Evolutionary conservation across 192 early-diverging fungal species (phyloP), one percentile per base, ranked within the genome.

Genomic region (Coemansia reversa): DNA sequence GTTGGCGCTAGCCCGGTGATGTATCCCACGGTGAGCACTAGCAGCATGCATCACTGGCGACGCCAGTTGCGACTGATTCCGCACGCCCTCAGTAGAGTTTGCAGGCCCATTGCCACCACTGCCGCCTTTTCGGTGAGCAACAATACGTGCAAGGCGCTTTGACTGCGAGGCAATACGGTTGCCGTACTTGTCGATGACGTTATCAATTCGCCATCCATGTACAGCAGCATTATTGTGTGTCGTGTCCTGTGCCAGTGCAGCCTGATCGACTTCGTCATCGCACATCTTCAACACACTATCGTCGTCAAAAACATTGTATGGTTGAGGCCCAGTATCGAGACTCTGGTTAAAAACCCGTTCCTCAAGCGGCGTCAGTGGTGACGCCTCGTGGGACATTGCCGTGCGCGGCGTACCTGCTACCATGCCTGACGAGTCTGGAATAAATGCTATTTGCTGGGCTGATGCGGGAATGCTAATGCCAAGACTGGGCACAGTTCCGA

Each of bases 341-440:
- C 45, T 39, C 23, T 60, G 66, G 47, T 59, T 65, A 29, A 79
- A 70, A 23, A 79, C 71, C 4, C 71, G 67, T 55, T 79, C 71
- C 35, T 79, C 76, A 18, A 79, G 67, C 25, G 65, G 64, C 9
- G 71, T 68, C 22, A 79, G 68, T 32, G 74, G 74, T 69, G 69
- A 71, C 49, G 60, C 33, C 23, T 76, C 74, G 51, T 66, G 60
- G 20, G 74, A 66, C 60, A 30, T 27, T 49, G 57, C 39, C 0
- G 66, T 68, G 33, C 53, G 60, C 58, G 67, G 54, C 12, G 74
- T 67, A 22, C 53, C 65, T 33, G 48, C 59, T 9, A 58, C 30
- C 62, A 61, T 72, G 14, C 56, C 69, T 12, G 57, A 55, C 39
- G 58, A 23, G 0, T 16, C 49, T 30, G 39, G 25, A 30, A 22